Percentiles rank a stretch among this genome's conserved stretches.
Evolutionary conservation across 805 yeast genomes (phyloP).

Genomic region (Candida oleophila): DNA sequence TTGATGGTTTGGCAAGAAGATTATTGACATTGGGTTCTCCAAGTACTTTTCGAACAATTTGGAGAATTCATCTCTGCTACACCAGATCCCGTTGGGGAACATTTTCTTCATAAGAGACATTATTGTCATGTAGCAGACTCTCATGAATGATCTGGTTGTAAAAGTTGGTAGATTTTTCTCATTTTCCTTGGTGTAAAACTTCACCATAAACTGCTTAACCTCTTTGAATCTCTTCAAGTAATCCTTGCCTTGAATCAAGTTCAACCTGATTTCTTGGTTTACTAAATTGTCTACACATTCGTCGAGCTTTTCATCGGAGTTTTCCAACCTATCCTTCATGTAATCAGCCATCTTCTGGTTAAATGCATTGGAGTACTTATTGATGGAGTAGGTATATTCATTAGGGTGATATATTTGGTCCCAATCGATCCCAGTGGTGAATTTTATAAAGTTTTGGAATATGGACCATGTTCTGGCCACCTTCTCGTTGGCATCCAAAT

Average conservation of each 20-base stretch:
- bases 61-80: slow-evolving; percentile 28
- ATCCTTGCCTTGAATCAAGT: slow-evolving; percentile 33
- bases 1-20: slow-evolving; percentile 60
- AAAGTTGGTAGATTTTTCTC: slow-evolving; percentile 36
- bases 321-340: slow-evolving; percentile 32
- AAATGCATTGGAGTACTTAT: slow-evolving; percentile 29
- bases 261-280: slow-evolving; percentile 36
- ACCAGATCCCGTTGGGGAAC: slow-evolving; percentile 46
- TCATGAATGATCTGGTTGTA: slow-evolving; percentile 22
- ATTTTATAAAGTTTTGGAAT: slow-evolving; percentile 30
- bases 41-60: slow-evolving; percentile 29
- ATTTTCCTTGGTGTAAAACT: slow-evolving; percentile 35
- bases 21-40: slow-evolving; percentile 42
- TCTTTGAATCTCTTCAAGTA: slow-evolving; percentile 30
- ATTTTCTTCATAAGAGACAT: slow-evolving; percentile 30
- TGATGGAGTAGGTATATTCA: slow-evolving; percentile 34
- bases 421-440: slow-evolving; percentile 24
- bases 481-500: slow-evolving; percentile 28
- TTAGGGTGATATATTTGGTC: slow-evolving; percentile 31
- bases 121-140: slow-evolving; percentile 38
- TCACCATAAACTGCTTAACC: slow-evolving; percentile 39
- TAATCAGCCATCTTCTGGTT: slow-evolving; percentile 23
- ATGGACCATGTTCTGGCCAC: slow-evolving; percentile 22
- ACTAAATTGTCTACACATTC: slow-evolving; percentile 33
- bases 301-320: slow-evolving; percentile 33